These are phyloP conservation scores for Poterioochromonas sp. DNA, from an alignment of 352 stramenopile species.

Conservation along the genomic window DNA sequence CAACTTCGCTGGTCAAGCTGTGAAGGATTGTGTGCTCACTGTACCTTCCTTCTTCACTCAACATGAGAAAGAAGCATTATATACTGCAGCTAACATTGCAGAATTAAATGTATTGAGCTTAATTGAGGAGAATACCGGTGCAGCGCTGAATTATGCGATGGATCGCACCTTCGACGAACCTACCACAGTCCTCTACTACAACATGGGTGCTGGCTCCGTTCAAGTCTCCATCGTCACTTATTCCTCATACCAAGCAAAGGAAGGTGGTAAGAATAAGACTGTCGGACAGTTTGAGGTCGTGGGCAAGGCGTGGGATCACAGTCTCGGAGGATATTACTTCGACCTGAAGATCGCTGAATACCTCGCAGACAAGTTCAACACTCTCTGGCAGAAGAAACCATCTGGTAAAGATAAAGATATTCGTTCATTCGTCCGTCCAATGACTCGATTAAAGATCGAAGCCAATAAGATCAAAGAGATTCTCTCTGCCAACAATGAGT, in stretches of 20 bases:
- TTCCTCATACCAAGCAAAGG: constrained; percentile 63
- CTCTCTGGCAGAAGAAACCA: constrained; percentile 55
- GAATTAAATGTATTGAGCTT: constrained; percentile 83
- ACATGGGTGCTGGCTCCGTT: constrained; percentile 83
- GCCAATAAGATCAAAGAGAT: constrained; percentile 95
- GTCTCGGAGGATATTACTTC: constrained; percentile 76
- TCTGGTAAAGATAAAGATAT: constrained; percentile 57
- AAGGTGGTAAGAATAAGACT: constrained; percentile 79
- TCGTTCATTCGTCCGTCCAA: constrained; percentile 66
- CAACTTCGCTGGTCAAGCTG: constrained; percentile 54
- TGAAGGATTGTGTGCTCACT: constrained; percentile 89
- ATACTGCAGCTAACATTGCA: constrained; percentile 85
- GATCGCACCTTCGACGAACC: constrained; percentile 79
- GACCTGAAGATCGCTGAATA: constrained; percentile 83
- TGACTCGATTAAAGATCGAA: constrained; percentile 87
- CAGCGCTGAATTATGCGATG: constrained; percentile 86
- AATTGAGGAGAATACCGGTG: constrained; percentile 96
- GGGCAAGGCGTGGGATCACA: constrained; percentile 79
- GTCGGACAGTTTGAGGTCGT: constrained; percentile 79
- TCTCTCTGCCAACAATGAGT: constrained; percentile 88
- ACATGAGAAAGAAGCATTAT: constrained; percentile 78
- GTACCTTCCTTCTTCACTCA: constrained; percentile 90
- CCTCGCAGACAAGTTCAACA: constrained; percentile 84
- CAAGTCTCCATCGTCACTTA: constrained; percentile 53
- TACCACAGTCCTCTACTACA: constrained; percentile 88